Evolutionary conservation across 805 yeast species (phyloP).

Genomic region (Tetrapisispora arboricola): DNA sequence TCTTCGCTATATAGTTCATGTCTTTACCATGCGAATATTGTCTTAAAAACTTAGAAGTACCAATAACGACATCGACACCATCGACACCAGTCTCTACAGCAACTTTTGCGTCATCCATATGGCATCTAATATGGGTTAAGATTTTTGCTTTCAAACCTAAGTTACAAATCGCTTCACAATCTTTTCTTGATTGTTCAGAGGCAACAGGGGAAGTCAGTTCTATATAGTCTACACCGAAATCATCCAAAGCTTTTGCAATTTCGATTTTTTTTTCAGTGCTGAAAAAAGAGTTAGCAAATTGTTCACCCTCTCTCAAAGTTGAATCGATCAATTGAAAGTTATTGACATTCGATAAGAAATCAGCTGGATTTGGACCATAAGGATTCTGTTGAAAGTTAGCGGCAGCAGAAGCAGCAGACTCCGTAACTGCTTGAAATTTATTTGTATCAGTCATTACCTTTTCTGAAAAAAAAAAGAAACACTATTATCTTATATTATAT

Average conservation of each 20-base stretch:
- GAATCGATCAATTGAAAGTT: slow-evolving; percentile 89
- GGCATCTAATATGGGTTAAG: slow-evolving; percentile 93
- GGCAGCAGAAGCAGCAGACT: slow-evolving; percentile 7
- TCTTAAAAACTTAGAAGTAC: slow-evolving; percentile 90
- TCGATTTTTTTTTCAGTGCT: slow-evolving; percentile 90
- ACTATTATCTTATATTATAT: no score
- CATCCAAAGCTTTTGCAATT: slow-evolving; percentile 93
- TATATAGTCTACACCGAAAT: slow-evolving; percentile 95
- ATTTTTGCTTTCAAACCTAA: slow-evolving; percentile 95
- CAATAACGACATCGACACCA: slow-evolving; percentile 97
- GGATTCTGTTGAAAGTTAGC: slow-evolving; percentile 42
- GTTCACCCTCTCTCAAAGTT: slow-evolving; percentile 96
- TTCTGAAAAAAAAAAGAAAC: no score
- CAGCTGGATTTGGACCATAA: slow-evolving; percentile 92
- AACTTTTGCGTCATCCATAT: slow-evolving; percentile 95
- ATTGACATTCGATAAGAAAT: slow-evolving; percentile 79
- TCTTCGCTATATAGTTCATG: slow-evolving; percentile 93
- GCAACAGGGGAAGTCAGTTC: slow-evolving; percentile 99
- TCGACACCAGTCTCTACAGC: slow-evolving; percentile 98
- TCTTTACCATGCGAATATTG: slow-evolving; percentile 96
- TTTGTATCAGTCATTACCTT: slow-evolving; percentile 3
- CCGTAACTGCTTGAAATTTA: slow-evolving; percentile 12
- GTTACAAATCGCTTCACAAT: slow-evolving; percentile 98
- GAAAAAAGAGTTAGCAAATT: slow-evolving; percentile 95
- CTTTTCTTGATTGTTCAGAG: slow-evolving; percentile 81